Conservation (phyloP, 495 filamentous ascomycete species). For the Tuber aestivum region DNA sequence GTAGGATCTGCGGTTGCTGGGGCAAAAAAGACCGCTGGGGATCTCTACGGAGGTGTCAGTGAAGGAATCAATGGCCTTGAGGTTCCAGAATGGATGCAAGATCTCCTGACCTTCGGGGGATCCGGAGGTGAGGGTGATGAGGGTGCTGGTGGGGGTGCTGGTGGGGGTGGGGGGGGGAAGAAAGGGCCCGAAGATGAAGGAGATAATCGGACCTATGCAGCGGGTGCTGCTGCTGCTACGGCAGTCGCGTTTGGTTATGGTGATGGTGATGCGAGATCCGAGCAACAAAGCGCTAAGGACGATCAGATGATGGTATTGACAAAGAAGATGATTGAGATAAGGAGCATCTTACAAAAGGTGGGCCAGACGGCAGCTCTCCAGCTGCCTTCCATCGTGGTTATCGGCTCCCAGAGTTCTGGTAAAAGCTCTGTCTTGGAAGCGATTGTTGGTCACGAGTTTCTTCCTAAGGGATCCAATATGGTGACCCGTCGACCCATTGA, state of each 20-base stretch:
- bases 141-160: constrained; percentile 42
- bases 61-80: constrained; percentile 19
- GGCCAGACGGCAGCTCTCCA: constrained; percentile 83
- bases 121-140: constrained; percentile 43
- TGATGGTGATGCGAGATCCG: constrained; percentile 61
- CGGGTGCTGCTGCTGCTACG: constrained; percentile 55
- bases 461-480: constrained; percentile 98
- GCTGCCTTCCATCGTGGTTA: constrained; percentile 93
- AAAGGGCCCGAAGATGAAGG: constrained; percentile 50
- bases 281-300: constrained; percentile 66
- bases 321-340: constrained; percentile 98
- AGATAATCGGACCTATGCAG: constrained; percentile 51
- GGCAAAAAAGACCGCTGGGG: constrained; percentile 63
- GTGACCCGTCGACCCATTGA: constrained; percentile 95
- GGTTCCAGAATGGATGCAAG: constrained; percentile 67
- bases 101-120: constrained; percentile 57
- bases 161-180: constrained; percentile 49
- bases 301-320: constrained; percentile 99
- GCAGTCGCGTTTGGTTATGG: constrained; percentile 72
- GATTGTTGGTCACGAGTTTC: constrained; percentile 95
- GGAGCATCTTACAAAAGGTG: constrained; percentile 80
- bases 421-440: constrained; percentile 97
- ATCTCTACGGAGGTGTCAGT: constrained; percentile 29
- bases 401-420: constrained; percentile 94
- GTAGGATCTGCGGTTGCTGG: constrained; percentile 59